Conservation (phyloP, 345 rosid genomes). For the Clarkia xantiana region DNA sequence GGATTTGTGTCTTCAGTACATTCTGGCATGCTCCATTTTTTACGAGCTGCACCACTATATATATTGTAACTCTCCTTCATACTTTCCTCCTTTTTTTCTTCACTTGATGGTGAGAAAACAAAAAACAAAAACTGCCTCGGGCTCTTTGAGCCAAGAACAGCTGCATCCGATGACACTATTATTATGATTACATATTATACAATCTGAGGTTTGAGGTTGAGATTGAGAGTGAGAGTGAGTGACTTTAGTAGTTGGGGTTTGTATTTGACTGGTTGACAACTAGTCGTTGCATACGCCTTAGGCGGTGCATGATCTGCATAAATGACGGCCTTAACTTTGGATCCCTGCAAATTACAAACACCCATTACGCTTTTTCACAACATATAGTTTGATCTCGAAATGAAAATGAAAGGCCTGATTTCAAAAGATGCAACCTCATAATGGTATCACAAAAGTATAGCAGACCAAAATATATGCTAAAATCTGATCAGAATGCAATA, state of each 20-base stretch:
- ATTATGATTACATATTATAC: conserved; percentile 19
- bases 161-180: conserved; percentile 5
- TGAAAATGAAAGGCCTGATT: background rate
- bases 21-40: too few species aligned
- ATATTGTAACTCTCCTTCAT: too few species aligned
- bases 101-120: too few species aligned
- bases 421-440: background rate
- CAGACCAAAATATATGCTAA: too few species aligned
- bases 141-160: conserved; percentile 58
- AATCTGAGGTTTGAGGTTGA: background rate
- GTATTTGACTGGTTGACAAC: conserved; percentile 25
- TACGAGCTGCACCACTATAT: too few species aligned
- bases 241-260: conserved; percentile 6
- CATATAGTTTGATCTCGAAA: background rate
- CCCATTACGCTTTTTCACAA: background rate
- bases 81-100: too few species aligned
- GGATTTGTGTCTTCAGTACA: too few species aligned
- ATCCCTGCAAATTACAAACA: conserved; percentile 39
- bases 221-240: background rate
- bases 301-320: conserved; percentile 58
- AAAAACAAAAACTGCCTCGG: conserved; percentile 10
- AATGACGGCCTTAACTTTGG: conserved; percentile 78
- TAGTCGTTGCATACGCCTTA: conserved; percentile 39
- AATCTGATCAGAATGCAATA: too few species aligned
- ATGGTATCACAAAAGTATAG: too few species aligned